phyloP scores from a whole-genome alignment of 257 asterid genomes.

The Avicennia marina region DNA sequence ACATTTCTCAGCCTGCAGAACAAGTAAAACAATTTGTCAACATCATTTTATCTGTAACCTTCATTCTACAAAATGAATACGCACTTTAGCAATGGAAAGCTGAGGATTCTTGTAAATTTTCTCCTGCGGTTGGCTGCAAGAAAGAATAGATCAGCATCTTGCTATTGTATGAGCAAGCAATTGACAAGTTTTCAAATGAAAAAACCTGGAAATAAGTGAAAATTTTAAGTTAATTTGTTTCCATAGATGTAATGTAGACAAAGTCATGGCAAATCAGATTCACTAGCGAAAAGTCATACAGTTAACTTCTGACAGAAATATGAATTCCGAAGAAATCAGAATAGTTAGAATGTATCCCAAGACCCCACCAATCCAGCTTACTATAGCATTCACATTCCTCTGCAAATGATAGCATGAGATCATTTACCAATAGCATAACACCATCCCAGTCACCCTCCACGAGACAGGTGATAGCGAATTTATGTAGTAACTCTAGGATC shows the following conservation, averaged over 20 bases:
- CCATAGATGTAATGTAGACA: neutral
- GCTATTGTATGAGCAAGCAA: neutral
- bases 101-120: constrained; percentile 5
- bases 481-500: neutral
- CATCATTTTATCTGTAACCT: no score
- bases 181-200: neutral
- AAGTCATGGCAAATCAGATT: neutral
- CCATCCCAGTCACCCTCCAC: neutral
- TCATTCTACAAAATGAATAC: neutral
- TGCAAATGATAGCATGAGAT: neutral
- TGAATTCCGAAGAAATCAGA: neutral
- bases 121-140: constrained; percentile 5
- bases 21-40: no score
- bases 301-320: neutral
- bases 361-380: neutral
- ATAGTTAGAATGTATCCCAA: neutral
- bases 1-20: no score
- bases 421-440: neutral
- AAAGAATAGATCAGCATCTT: neutral
- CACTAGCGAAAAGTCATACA: neutral
- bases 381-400: neutral
- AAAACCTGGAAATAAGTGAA: neutral
- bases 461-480: neutral
- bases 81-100: constrained; percentile 5
- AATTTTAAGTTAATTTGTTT: neutral